A percentile compares a stretch with the other conserved stretches of the same genome.
phyloP scores from a whole-genome alignment of 257 asterid genomes.

The Ligustrum vulgare region DNA sequence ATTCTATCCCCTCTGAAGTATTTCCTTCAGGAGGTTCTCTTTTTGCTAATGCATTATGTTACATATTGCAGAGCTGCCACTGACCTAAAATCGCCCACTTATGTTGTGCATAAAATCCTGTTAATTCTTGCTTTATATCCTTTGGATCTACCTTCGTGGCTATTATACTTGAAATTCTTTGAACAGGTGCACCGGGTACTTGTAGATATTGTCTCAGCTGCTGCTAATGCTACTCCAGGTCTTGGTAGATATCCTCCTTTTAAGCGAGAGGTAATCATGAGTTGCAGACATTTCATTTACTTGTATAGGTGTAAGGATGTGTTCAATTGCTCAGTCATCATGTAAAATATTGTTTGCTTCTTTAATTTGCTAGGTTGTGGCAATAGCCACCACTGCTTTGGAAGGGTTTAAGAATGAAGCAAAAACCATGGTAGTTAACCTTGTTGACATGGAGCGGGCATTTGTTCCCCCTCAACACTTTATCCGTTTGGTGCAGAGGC shows the following conservation, averaged over 20 bases:
- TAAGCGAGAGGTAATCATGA: constrained; percentile 75
- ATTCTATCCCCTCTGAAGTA: no score
- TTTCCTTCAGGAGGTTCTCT: neutral
- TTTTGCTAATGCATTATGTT: neutral
- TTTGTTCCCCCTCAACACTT: constrained; percentile 99
- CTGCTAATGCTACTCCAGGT: constrained; percentile 98
- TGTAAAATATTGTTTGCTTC: constrained; percentile 8
- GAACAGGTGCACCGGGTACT: constrained; percentile 90
- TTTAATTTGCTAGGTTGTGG: constrained; percentile 55
- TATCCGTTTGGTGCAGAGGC: constrained; percentile 89
- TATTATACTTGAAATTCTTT: constrained; percentile 12
- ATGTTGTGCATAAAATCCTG: neutral
- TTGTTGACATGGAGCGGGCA: constrained; percentile 98
- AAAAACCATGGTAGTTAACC: constrained; percentile 90
- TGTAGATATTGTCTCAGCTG: constrained; percentile 78
- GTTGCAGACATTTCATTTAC: neutral
- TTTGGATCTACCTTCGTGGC: constrained; percentile 12
- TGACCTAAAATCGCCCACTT: neutral
- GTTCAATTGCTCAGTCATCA: constrained; percentile 2
- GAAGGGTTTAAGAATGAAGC: constrained; percentile 91
- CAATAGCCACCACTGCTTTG: constrained; percentile 83
- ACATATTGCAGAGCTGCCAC: neutral
- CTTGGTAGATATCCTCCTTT: constrained; percentile 99
- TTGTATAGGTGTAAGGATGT: neutral
- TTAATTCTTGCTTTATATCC: neutral